Conservation (phyloP, 2,329 filamentous ascomycete genomes). For the Colletotrichum simmondsii region DNA sequence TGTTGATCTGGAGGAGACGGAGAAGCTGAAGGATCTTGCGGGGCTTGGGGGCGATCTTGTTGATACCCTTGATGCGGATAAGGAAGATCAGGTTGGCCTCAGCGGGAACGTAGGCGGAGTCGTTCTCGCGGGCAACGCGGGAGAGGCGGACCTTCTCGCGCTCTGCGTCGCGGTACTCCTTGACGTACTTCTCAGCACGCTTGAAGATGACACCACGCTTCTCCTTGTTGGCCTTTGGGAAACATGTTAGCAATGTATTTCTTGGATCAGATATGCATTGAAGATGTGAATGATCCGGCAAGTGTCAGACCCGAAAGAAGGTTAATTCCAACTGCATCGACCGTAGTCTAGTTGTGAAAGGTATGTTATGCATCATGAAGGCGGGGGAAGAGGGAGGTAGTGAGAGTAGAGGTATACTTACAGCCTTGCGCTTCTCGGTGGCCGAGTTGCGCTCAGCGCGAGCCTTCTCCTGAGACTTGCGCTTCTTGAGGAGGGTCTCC, state of each 20-base stretch:
- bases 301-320: slow-evolving; percentile 99
- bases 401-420: slow-evolving; percentile 64
- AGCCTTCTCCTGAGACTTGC: slow-evolving; percentile 99
- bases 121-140: slow-evolving; percentile 90
- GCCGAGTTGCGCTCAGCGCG: slow-evolving; percentile 87
- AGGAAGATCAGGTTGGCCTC: slow-evolving; percentile 98
- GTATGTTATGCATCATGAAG: slow-evolving; percentile 87
- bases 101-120: slow-evolving; percentile 92
- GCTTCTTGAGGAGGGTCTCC: slow-evolving; percentile 99
- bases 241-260: slow-evolving; percentile 10
- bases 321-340: slow-evolving; percentile 98
- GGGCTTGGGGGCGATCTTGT: slow-evolving; percentile 99
- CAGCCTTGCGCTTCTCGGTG: slow-evolving; percentile 89
- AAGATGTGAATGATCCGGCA: slow-evolving; percentile 44
- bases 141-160: slow-evolving; percentile 96
- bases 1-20: slow-evolving; percentile 99
- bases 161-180: slow-evolving; percentile 99
- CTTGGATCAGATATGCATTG: slow-evolving; percentile 28
- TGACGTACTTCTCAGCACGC: slow-evolving; percentile 99
- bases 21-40: slow-evolving; percentile 99
- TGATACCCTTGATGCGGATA: slow-evolving; percentile 99
- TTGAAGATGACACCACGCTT: slow-evolving; percentile 99
- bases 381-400: slow-evolving; percentile 32
- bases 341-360: slow-evolving; percentile 90
- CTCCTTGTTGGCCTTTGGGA: slow-evolving; percentile 89